Conservation (phyloP, 768 basidiomycete genomes). For the Agrocybe chaxingu region DNA sequence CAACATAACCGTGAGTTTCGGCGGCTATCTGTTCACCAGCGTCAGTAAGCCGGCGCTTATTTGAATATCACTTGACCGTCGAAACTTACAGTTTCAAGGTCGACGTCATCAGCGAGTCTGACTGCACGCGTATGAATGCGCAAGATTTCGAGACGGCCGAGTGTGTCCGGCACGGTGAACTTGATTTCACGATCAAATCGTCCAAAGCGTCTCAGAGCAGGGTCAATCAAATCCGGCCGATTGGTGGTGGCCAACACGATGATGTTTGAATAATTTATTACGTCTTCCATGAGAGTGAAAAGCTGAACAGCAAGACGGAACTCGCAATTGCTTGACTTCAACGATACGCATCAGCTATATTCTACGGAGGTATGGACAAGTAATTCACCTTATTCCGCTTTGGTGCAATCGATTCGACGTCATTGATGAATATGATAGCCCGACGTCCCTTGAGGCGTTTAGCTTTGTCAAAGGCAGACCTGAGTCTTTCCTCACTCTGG, state of each 20-base stretch:
- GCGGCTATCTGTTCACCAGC: conserved; percentile 75
- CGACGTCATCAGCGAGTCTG: conserved; percentile 96
- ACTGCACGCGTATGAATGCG: conserved; percentile 99
- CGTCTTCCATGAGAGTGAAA: conserved; percentile 97
- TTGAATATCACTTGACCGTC: background rate
- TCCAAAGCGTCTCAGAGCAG: conserved; percentile 96
- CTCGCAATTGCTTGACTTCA: conserved; percentile 99
- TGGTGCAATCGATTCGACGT: conserved; percentile 98
- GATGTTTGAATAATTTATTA: conserved; percentile 97
- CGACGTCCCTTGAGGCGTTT: conserved; percentile 90
- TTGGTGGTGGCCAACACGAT: conserved; percentile 99
- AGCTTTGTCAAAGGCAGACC: conserved; percentile 99
- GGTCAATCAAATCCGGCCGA: conserved; percentile 98
- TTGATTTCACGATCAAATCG: conserved; percentile 99
- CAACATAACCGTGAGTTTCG: conserved; percentile 99
- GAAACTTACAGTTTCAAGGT: conserved; percentile 79
- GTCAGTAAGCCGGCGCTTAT: background rate
- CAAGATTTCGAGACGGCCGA: conserved; percentile 97
- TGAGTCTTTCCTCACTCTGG: conserved; percentile 93
- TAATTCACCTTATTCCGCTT: conserved; percentile 93
- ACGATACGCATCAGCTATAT: conserved; percentile 3
- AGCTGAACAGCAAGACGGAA: conserved; percentile 98
- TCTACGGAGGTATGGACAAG: background rate
- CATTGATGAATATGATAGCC: conserved; percentile 99
- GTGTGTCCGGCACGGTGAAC: conserved; percentile 98